A percentile compares a stretch with the other conserved stretches of the same genome.
These are phyloP conservation scores for Backusella westeae DNA, from an alignment of 192 early-diverging fungal species.

Conservation along the genomic window DNA sequence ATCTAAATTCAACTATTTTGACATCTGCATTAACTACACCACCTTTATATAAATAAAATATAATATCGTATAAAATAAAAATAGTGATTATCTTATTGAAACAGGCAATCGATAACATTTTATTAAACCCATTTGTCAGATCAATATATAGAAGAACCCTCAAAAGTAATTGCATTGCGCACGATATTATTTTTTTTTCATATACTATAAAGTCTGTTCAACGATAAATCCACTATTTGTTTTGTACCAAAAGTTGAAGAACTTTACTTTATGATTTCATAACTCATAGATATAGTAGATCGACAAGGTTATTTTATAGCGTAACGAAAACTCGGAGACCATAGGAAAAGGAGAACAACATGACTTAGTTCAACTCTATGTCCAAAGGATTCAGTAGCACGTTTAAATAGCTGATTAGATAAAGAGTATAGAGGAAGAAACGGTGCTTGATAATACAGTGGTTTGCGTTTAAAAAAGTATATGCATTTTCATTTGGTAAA, in stretches of 20 bases:
- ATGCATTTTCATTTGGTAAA: too few species aligned
- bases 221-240: neutral
- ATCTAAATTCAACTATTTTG: neutral
- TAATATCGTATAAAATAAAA: too few species aligned
- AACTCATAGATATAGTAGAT: neutral
- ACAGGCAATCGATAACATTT: neutral
- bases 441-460: too few species aligned
- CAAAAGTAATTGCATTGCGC: neutral
- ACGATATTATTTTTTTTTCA: neutral
- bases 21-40: neutral
- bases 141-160: neutral
- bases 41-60: too few species aligned
- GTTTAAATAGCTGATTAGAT: neutral
- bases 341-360: neutral
- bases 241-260: neutral
- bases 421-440: neutral
- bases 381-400: neutral
- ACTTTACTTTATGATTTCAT: neutral
- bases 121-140: neutral
- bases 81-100: neutral
- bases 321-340: neutral
- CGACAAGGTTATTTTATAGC: neutral
- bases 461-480: too few species aligned
- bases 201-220: neutral
- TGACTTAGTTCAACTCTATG: neutral